Evolutionary conservation across 306 rosid species (phyloP), one percentile per base, ranked within the genome.

Genomic region (Lathyrus aphaca): DNA sequence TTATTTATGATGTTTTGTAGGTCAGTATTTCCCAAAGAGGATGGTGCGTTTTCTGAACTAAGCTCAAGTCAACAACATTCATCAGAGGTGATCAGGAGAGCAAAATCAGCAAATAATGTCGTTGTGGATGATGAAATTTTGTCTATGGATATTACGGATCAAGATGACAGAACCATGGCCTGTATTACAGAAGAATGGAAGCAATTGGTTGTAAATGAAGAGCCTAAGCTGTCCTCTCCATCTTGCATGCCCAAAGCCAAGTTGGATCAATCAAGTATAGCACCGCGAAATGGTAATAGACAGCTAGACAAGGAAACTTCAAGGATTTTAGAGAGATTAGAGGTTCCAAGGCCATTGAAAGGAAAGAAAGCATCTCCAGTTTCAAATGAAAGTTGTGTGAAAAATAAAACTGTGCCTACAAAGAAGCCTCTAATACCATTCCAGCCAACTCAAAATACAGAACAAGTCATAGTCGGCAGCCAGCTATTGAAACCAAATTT

Each of bases 251-350:
- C 82, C 66, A 81, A 81, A 67, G 72, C 77, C 68, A 76, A 80
- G 82, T 55, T 67, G 77, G 91, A 79, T 57, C 75, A 73, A 50
- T 67, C 84, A 11, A 61, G 65, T 77, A 71, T 30, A 48, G 76
- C 77, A 4, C 78, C 76, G 18, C 74, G 74, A 66, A 86, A 79
- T 69, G 61, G 83, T 59, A 83, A 71, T 63, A 78, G 72, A 69
- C 83, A 76, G 80, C 73, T 85, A 63, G 86, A 80, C 69, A 81
- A 50, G 32, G 86, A 86, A 71, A 90, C 96, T 8, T 82, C 89
- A 32, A 85, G 88, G 84, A 90, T 90, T 86, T 66, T 90, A 74
- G 94, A 87, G 91, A 90, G 91, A 51, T 79, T 90, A 64, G 96
- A 90, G 87, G 86, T 75, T 69, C 96, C 91, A 43, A 90, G 83